Evolutionary conservation across 2,329 filamentous ascomycete genomes (phyloP), one percentile per base, ranked within the genome.

Genomic region (Exophiala phaeomuriformis): DNA sequence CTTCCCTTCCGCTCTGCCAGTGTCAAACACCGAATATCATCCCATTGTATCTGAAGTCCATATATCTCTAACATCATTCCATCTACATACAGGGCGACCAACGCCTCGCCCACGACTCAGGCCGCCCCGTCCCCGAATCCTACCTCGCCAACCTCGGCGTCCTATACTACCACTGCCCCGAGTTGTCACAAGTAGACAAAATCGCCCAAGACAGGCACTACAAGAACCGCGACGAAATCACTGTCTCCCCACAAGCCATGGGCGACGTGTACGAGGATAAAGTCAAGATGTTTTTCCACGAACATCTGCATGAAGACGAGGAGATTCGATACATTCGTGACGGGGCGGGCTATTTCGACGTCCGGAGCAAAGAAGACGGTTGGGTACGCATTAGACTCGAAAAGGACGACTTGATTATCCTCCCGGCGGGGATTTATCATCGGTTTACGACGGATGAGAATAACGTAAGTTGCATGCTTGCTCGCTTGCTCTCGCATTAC

Each of bases 291-390:
- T 98, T 98, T 76, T 98, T 97, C 75, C 70, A 86, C 64, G 93
- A 98, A 77, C 93, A 98, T 70, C 71, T 98, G 64, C 93, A 98
- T 68, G 93, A 98, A 75, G 93, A 98, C 64, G 93, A 98, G 74
- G 93, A 98, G 78, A 98, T 98, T 62, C 79, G 93, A 45, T 98
- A 96, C 66, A 90, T 98, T 62, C 77, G 89, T 32, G 90, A 85
- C 57, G 93, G 93, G 0, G 80, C 81, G 51, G 93, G 93, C 0
- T 98, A 86, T 70, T 98, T 98, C 68, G 93, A 98, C 71, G 90
- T 98, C 2, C 77, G 93, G 46, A 85, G 82, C 65, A 77, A 86
- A 69, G 81, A 80, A 19, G 91, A 97, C 66, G 82, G 86, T 61
- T 98, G 93, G 93, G 82, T 98, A 54, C 77, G 93, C 55, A 90